A percentile compares a stretch with the other conserved stretches of the same genome.
phyloP scores from a whole-genome alignment of 495 filamentous ascomycete species.

The Hypoxylon intermedium region DNA sequence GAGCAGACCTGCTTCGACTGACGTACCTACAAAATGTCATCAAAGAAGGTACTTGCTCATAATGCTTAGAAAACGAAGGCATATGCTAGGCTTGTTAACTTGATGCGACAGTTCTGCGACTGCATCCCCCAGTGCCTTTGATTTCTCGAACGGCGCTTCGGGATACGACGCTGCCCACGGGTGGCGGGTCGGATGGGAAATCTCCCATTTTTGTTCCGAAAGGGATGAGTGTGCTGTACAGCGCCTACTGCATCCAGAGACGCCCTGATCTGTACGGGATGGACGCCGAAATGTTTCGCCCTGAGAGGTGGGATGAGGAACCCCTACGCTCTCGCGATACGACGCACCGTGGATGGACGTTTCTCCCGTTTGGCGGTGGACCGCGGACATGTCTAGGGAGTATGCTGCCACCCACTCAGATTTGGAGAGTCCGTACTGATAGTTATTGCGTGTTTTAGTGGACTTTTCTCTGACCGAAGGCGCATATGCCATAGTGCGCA shows the following conservation, averaged over 20 bases:
- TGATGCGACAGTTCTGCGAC: constrained; percentile 63
- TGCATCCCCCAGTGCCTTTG: constrained; percentile 64
- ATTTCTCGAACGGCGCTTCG: constrained; percentile 59
- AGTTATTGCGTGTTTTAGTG: constrained; percentile 15
- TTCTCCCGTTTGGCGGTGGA: constrained; percentile 25
- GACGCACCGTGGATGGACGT: constrained; percentile 24
- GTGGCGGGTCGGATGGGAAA: constrained; percentile 56
- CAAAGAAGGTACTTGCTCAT: constrained; percentile 18
- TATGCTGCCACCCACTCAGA: not conserved
- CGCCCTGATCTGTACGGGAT: constrained; percentile 61
- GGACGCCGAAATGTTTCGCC: constrained; percentile 61
- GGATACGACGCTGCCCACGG: constrained; percentile 55
- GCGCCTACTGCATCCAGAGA: constrained; percentile 63
- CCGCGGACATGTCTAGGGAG: constrained; percentile 16
- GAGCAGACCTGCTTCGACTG: constrained; percentile 21
- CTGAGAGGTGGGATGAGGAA: constrained; percentile 64
- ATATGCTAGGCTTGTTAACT: constrained; percentile 52
- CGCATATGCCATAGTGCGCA: constrained; percentile 47
- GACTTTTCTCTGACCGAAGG: constrained; percentile 35
- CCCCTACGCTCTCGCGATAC: constrained; percentile 17
- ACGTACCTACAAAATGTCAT: constrained; percentile 27
- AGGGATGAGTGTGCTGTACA: constrained; percentile 46
- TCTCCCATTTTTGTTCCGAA: constrained; percentile 60
- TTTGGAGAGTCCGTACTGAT: not conserved
- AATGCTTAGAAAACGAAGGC: constrained; percentile 41